Evolutionary conservation across 1,139 yeast species (phyloP).

Genomic region (Yamadazyma mexicana): DNA sequence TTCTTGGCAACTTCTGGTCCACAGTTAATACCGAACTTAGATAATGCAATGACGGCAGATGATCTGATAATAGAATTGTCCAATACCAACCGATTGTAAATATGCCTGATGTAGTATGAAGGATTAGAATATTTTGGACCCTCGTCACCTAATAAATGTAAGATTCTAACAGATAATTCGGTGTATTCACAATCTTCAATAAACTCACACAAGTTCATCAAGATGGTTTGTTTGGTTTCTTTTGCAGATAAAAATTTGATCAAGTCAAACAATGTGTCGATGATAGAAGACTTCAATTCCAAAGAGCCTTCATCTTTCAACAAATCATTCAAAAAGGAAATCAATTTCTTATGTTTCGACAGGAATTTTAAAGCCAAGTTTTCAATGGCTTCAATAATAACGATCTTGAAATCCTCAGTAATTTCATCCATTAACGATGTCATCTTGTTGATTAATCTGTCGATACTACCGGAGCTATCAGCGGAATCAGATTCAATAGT

Average conservation of each 20-base stretch:
- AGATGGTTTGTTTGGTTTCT: slow-evolving; percentile 74
- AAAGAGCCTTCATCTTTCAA: slow-evolving; percentile 91
- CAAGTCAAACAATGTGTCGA: slow-evolving; percentile 88
- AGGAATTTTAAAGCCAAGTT: slow-evolving; percentile 93
- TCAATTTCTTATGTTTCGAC: slow-evolving; percentile 79
- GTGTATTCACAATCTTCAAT: slow-evolving; percentile 98
- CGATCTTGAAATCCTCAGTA: slow-evolving; percentile 92
- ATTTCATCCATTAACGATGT: slow-evolving; percentile 90
- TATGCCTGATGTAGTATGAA: slow-evolving; percentile 89
- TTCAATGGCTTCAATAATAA: slow-evolving; percentile 92
- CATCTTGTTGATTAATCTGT: slow-evolving; percentile 83
- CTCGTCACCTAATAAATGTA: slow-evolving; percentile 89
- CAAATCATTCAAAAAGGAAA: slow-evolving; percentile 77
- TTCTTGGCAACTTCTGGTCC: slow-evolving; percentile 68
- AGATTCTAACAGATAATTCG: slow-evolving; percentile 85
- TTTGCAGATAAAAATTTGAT: slow-evolving; percentile 80
- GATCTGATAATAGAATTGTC: slow-evolving; percentile 95
- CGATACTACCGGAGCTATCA: slow-evolving; percentile 67
- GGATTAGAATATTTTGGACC: slow-evolving; percentile 90
- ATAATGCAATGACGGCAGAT: slow-evolving; percentile 89
- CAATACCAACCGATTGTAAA: slow-evolving; percentile 92
- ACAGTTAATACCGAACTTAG: slow-evolving; percentile 84
- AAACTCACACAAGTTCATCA: slow-evolving; percentile 90
- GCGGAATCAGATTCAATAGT: slow-evolving; percentile 33
- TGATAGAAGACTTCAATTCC: slow-evolving; percentile 79